Conservation (phyloP, 163 green algal genomes). For the Chlamydomonas reinhardtii region DNA sequence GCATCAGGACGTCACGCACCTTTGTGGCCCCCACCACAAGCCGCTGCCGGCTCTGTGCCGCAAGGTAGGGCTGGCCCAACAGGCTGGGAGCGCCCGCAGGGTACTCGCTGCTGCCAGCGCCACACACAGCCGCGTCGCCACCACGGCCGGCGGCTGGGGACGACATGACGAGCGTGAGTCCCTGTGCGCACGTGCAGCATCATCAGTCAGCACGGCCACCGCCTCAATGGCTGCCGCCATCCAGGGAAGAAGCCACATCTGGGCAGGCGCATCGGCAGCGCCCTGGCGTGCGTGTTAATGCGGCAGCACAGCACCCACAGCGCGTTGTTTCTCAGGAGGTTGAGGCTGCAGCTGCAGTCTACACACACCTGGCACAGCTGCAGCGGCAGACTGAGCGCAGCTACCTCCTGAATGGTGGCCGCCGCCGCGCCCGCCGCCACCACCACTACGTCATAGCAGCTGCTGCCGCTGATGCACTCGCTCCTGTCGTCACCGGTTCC, state of each 20-base stretch:
- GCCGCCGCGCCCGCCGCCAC: constrained; percentile 76
- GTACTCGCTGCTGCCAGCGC: background rate
- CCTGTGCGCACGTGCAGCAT: background rate
- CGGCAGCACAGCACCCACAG: too few relatives aligned
- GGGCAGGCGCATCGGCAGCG: too few relatives aligned
- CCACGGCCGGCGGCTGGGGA: background rate
- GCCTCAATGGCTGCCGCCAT: too few relatives aligned
- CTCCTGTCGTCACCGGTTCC: background rate
- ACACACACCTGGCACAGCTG: constrained; percentile 60
- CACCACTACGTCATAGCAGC: constrained; percentile 67
- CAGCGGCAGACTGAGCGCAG: constrained; percentile 29
- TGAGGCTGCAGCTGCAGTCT: too few relatives aligned
- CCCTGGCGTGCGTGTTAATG: too few relatives aligned
- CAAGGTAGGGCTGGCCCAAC: constrained; percentile 75
- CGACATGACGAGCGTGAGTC: constrained; percentile 29
- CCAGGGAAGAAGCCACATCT: too few relatives aligned
- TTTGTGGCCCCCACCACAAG: constrained; percentile 86
- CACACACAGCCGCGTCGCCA: background rate
- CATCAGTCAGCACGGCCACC: too few relatives aligned
- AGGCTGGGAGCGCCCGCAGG: constrained; percentile 61
- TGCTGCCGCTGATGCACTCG: too few relatives aligned
- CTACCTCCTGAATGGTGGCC: constrained; percentile 66
- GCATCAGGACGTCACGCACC: too few relatives aligned
- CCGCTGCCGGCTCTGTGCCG: constrained; percentile 56
- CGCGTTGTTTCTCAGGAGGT: too few relatives aligned